phyloP scores from a whole-genome alignment of 2,329 filamentous ascomycete species.

The Pezicula rhizophila region DNA sequence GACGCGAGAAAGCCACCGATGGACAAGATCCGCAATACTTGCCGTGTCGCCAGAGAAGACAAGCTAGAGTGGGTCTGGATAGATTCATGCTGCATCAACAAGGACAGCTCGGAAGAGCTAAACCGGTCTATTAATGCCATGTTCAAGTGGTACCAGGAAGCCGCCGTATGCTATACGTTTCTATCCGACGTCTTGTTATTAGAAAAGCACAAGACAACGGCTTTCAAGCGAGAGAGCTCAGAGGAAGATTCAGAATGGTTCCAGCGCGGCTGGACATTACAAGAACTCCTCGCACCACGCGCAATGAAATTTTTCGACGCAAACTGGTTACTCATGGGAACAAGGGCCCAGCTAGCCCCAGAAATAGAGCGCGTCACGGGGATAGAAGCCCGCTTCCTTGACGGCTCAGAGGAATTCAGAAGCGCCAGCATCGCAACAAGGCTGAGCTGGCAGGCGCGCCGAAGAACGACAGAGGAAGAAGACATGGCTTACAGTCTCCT shows the following conservation, averaged over 20 bases:
- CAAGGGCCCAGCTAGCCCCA: slow-evolving; percentile 8
- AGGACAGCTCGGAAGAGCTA: slow-evolving; percentile 3
- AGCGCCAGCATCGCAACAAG: slow-evolving; percentile 22
- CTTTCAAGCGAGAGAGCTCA: background rate
- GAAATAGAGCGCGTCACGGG: background rate
- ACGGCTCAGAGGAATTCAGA: background rate
- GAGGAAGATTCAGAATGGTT: too few species aligned
- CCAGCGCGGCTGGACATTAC: too few species aligned
- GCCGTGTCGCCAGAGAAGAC: background rate
- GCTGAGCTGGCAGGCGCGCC: slow-evolving; percentile 29
- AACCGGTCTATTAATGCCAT: slow-evolving; percentile 6
- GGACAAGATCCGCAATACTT: background rate
- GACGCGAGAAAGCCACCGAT: background rate
- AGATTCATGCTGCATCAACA: slow-evolving; percentile 9
- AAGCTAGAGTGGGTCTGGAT: background rate
- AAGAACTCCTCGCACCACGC: slow-evolving; percentile 3
- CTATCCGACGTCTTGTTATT: slow-evolving; percentile 1
- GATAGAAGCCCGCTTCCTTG: background rate
- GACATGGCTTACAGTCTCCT: slow-evolving; percentile 31
- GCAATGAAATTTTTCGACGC: slow-evolving; percentile 17
- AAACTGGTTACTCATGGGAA: slow-evolving; percentile 14
- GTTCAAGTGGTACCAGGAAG: slow-evolving; percentile 5
- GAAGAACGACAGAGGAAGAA: slow-evolving; percentile 28
- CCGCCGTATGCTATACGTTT: slow-evolving; percentile 7
- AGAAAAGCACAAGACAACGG: background rate